Evolutionary conservation across 2,329 filamentous ascomycete genomes (phyloP).

Genomic region (Sporothrix humicola): DNA sequence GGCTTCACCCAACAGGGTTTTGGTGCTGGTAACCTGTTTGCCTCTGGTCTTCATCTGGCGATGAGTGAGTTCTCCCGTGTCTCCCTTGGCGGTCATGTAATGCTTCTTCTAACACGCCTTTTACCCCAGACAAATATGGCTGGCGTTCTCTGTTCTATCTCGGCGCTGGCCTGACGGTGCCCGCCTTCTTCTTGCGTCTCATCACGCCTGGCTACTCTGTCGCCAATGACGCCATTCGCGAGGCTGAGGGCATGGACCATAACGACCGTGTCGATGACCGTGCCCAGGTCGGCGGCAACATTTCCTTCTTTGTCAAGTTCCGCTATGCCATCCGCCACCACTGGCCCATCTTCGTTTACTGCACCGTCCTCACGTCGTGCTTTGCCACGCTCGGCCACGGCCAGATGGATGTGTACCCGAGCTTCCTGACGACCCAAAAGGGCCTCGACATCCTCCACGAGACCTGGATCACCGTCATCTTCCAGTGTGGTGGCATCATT

Average conservation of each 20-base stretch:
- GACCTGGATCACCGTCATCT: slow-evolving; percentile 69
- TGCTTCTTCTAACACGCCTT: too few species aligned
- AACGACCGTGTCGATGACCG: slow-evolving; percentile 24
- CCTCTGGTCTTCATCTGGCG: slow-evolving; percentile 18
- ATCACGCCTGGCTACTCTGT: slow-evolving; percentile 77
- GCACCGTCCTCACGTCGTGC: slow-evolving; percentile 85
- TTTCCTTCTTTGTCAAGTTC: slow-evolving; percentile 71
- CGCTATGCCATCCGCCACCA: slow-evolving; percentile 78
- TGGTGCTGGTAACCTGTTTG: slow-evolving; percentile 16
- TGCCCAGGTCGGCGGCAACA: slow-evolving; percentile 29
- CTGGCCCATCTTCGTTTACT: slow-evolving; percentile 79
- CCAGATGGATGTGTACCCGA: slow-evolving; percentile 56
- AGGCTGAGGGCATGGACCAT: slow-evolving; percentile 19
- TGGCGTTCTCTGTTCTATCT: slow-evolving; percentile 94
- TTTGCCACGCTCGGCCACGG: slow-evolving; percentile 78
- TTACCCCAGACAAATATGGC: slow-evolving; percentile 51
- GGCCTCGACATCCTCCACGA: slow-evolving; percentile 29
- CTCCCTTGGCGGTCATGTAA: too few species aligned
- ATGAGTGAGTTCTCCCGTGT: background rate
- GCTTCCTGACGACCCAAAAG: slow-evolving; percentile 56
- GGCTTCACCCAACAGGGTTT: slow-evolving; percentile 28
- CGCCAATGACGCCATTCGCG: slow-evolving; percentile 70
- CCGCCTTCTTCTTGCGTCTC: slow-evolving; percentile 81
- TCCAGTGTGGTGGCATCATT: slow-evolving; percentile 71
- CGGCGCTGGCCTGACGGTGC: slow-evolving; percentile 75